phyloP scores from a whole-genome alignment of 257 asterid genomes.

The Scutellaria galericulata region DNA sequence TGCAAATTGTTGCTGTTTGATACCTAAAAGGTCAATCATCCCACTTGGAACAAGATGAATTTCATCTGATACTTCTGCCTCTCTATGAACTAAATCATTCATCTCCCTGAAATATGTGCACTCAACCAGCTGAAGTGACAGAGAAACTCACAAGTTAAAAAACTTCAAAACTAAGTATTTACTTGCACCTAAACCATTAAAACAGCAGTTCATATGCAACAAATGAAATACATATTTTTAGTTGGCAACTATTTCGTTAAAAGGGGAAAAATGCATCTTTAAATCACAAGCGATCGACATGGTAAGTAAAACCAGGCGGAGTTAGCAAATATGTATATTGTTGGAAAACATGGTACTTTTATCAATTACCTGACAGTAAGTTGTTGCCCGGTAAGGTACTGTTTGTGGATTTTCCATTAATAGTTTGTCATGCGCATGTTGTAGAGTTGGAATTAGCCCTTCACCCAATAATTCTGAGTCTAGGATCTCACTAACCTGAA shows the following conservation, averaged over 20 bases:
- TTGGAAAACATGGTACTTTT: neutral
- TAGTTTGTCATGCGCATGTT: slow-evolving; percentile 94
- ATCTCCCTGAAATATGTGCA: slow-evolving; percentile 68
- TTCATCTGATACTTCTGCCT: slow-evolving; percentile 65
- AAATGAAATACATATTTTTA: slow-evolving; percentile 13
- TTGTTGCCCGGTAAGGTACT: slow-evolving; percentile 84
- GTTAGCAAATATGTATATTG: slow-evolving; percentile 14
- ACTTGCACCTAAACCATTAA: slow-evolving; percentile 3
- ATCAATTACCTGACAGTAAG: slow-evolving; percentile 81
- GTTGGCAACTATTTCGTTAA: neutral
- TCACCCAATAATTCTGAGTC: slow-evolving; percentile 96
- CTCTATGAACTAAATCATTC: slow-evolving; percentile 70
- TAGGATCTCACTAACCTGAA: slow-evolving; percentile 92
- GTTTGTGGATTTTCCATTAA: slow-evolving; percentile 79
- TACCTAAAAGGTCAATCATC: slow-evolving; percentile 49
- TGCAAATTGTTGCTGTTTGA: slow-evolving; percentile 69
- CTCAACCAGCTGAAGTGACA: slow-evolving; percentile 74
- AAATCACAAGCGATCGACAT: slow-evolving; percentile 14
- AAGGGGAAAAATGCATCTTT: neutral
- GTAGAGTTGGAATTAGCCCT: slow-evolving; percentile 95
- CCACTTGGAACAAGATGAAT: slow-evolving; percentile 75
- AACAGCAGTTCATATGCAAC: slow-evolving; percentile 1
- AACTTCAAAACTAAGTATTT: neutral
- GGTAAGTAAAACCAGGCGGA: neutral
- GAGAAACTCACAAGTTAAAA: slow-evolving; percentile 10